Percentiles rank a stretch among this genome's conserved stretches.
These are phyloP conservation scores for Blastobotrys proliferans DNA, from an alignment of 1,139 yeast genomes.

Conservation along the genomic window DNA sequence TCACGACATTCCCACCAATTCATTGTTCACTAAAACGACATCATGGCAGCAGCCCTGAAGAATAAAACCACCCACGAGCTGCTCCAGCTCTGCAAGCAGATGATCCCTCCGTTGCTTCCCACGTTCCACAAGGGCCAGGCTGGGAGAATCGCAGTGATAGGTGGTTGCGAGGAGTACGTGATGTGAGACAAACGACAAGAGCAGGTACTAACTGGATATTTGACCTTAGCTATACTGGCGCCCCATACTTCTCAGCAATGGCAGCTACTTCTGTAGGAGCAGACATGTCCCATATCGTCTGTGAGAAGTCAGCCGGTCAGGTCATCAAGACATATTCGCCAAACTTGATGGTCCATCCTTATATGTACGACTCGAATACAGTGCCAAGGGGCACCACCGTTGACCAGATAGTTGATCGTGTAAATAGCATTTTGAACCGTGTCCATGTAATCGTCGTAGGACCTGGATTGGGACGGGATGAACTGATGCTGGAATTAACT, in stretches of 20 bases:
- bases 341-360: constrained; percentile 94
- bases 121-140: constrained; percentile 88
- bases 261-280: constrained; percentile 84
- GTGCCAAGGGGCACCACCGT: constrained; percentile 25
- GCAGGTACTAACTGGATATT: constrained; percentile 2
- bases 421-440: constrained; percentile 52
- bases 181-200: not conserved
- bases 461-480: constrained; percentile 90
- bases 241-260: constrained; percentile 86
- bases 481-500: constrained; percentile 58
- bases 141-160: constrained; percentile 81
- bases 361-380: constrained; percentile 42
- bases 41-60: not conserved
- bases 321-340: constrained; percentile 88
- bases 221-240: constrained; percentile 86
- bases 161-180: constrained; percentile 80
- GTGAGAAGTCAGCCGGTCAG: constrained; percentile 73
- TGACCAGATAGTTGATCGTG: constrained; percentile 50
- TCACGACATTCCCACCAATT: too few species aligned
- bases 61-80: constrained; percentile 16
- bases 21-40: too few species aligned
- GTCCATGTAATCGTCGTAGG: constrained; percentile 84
- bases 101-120: constrained; percentile 75
- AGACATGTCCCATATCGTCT: constrained; percentile 82
- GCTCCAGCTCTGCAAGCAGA: constrained; percentile 38